These are phyloP conservation scores for Claviceps lovelessii DNA, from an alignment of 2,329 filamentous ascomycete genomes.

Conservation along the genomic window DNA sequence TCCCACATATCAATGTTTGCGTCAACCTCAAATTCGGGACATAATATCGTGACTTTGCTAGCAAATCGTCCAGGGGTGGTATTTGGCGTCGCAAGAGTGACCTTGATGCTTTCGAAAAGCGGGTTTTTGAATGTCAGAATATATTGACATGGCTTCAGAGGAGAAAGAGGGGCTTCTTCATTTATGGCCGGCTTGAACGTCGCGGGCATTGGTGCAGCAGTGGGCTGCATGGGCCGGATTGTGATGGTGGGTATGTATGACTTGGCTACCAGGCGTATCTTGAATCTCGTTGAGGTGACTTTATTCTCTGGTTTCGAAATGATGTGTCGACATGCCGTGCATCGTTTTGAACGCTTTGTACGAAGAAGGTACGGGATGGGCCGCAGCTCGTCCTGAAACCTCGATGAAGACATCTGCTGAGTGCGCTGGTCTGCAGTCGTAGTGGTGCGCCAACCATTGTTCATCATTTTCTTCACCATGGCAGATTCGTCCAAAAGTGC, in stretches of 20 bases:
- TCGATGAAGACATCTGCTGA: conserved; percentile 37
- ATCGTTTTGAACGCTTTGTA: conserved; percentile 88
- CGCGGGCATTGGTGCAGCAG: conserved; percentile 20
- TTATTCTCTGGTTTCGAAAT: conserved; percentile 90
- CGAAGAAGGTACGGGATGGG: conserved; percentile 72
- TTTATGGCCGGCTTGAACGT: conserved; percentile 18
- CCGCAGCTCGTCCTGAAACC: conserved; percentile 60
- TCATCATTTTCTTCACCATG: conserved; percentile 44
- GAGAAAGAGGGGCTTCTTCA: conserved; percentile 29
- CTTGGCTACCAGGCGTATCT: conserved; percentile 77
- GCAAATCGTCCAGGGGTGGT: conserved; percentile 62
- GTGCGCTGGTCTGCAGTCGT: conserved; percentile 33
- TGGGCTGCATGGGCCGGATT: conserved; percentile 46
- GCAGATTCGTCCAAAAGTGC: conserved; percentile 46
- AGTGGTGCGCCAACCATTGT: conserved; percentile 50
- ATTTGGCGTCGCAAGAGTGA: conserved; percentile 74
- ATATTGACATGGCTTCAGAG: conserved; percentile 57
- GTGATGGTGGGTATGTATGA: conserved; percentile 77
- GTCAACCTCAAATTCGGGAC: conserved; percentile 85
- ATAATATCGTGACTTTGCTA: conserved; percentile 78
- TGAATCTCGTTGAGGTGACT: conserved; percentile 74
- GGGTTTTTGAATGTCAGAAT: conserved; percentile 86
- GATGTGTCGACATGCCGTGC: conserved; percentile 83
- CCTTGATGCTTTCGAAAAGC: conserved; percentile 77
- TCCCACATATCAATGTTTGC: conserved; percentile 83